phyloP scores from a whole-genome alignment of 306 rosid species.

The Quillaja saponaria region DNA sequence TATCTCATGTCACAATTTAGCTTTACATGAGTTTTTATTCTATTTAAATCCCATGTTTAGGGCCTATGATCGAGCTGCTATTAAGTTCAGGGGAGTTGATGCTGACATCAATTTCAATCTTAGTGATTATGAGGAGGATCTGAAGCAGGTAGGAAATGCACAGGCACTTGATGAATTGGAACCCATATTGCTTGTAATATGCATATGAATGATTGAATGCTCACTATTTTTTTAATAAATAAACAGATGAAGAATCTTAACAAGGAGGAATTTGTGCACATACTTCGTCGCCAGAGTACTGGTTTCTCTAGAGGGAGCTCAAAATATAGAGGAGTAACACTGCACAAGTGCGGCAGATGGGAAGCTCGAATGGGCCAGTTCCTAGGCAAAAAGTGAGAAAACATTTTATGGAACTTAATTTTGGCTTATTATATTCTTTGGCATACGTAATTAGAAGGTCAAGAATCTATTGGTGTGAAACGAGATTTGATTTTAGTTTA shows the following conservation, averaged over 20 bases:
- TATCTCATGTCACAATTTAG: background rate
- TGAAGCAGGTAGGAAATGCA: constrained; percentile 68
- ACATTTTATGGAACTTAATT: constrained; percentile 36
- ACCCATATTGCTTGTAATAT: background rate
- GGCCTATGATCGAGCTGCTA: constrained; percentile 98
- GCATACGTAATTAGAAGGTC: constrained; percentile 31
- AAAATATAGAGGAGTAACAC: constrained; percentile 92
- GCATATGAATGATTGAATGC: constrained; percentile 1
- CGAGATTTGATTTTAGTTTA: constrained; percentile 40
- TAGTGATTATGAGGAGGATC: constrained; percentile 88
- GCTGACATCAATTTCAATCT: constrained; percentile 96
- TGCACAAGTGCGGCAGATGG: constrained; percentile 99
- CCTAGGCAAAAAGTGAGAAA: constrained; percentile 98
- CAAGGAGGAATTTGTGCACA: constrained; percentile 97
- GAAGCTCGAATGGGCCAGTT: constrained; percentile 99
- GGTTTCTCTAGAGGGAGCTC: constrained; percentile 99
- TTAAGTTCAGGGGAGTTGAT: constrained; percentile 93
- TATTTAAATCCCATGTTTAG: constrained; percentile 35
- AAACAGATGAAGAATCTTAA: constrained; percentile 75
- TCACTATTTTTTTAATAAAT: constrained; percentile 22
- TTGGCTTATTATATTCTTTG: constrained; percentile 20
- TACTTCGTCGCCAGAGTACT: constrained; percentile 91
- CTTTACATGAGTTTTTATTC: background rate
- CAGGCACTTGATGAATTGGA: constrained; percentile 15
- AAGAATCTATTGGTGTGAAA: constrained; percentile 37